Conservation (phyloP, 352 stramenopile genomes). For the Peronosclerospora sorghi region DNA sequence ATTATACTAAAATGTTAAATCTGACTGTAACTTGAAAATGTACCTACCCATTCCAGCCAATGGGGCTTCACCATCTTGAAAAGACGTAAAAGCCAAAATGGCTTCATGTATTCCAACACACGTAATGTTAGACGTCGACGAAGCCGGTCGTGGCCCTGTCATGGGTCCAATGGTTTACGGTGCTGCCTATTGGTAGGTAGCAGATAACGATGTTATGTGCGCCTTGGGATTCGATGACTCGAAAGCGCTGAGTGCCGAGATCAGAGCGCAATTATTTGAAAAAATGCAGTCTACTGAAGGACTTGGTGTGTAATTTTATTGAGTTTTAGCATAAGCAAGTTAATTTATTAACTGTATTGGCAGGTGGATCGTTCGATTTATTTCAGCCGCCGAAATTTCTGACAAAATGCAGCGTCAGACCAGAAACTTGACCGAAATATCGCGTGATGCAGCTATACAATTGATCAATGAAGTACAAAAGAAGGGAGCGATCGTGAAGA, state of each 20-base stretch:
- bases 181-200: slow-evolving; percentile 83
- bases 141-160: slow-evolving; percentile 88
- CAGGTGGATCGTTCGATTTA: slow-evolving; percentile 85
- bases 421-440: slow-evolving; percentile 91
- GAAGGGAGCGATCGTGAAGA: slow-evolving; percentile 73
- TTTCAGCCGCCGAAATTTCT: slow-evolving; percentile 90
- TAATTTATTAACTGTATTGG: not conserved
- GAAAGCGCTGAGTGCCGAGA: slow-evolving; percentile 85
- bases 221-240: slow-evolving; percentile 91
- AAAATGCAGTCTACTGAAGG: slow-evolving; percentile 68
- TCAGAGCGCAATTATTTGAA: slow-evolving; percentile 79
- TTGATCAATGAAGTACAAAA: slow-evolving; percentile 87
- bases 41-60: too few relatives aligned
- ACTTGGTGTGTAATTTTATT: slow-evolving; percentile 21
- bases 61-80: too few relatives aligned
- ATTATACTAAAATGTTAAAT: too few relatives aligned
- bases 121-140: slow-evolving; percentile 89
- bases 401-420: slow-evolving; percentile 89
- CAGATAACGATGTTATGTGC: slow-evolving; percentile 62
- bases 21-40: too few relatives aligned
- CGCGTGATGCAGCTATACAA: slow-evolving; percentile 87
- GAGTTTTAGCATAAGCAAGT: not conserved
- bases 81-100: too few relatives aligned
- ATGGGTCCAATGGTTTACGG: slow-evolving; percentile 94
- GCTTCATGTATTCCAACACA: too few relatives aligned